A percentile compares a stretch with the other conserved stretches of the same genome.
Conservation (phyloP, 2,329 filamentous ascomycete genomes). For the Alternaria infectoria region DNA sequence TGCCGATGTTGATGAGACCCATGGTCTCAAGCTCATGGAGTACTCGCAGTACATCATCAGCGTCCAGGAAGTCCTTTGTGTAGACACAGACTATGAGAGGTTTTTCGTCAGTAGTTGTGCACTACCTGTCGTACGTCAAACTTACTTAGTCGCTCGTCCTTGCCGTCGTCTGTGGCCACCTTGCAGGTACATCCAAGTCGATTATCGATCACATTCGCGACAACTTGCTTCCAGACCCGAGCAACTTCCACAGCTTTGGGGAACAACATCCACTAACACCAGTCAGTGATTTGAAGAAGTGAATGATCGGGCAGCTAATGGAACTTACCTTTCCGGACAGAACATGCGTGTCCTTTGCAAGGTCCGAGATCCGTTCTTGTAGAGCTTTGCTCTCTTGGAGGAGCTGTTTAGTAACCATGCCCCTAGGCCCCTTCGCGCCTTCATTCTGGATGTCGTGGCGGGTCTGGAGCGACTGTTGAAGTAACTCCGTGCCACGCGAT, state of each 20-base stretch:
- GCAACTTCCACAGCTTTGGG: constrained; percentile 62
- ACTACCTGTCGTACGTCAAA: not conserved
- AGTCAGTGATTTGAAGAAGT: constrained; percentile 8
- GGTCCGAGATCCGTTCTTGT: constrained; percentile 62
- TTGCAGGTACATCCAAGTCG: constrained; percentile 77
- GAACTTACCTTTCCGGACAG: constrained; percentile 68
- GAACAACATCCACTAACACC: constrained; percentile 75
- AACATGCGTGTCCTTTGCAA: constrained; percentile 66
- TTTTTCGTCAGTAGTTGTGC: not conserved
- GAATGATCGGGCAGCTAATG: not conserved
- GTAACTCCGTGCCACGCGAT: constrained; percentile 61
- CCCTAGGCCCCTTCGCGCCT: constrained; percentile 56
- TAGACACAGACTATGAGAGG: constrained; percentile 66
- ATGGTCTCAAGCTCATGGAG: constrained; percentile 67
- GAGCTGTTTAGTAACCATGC: constrained; percentile 48
- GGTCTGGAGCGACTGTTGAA: constrained; percentile 56
- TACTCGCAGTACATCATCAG: constrained; percentile 71
- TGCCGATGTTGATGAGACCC: constrained; percentile 59
- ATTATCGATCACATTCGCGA: constrained; percentile 69
- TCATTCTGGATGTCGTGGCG: constrained; percentile 59
- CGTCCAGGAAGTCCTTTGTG: constrained; percentile 75
- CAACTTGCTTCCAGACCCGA: constrained; percentile 70
- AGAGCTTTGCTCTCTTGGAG: constrained; percentile 52
- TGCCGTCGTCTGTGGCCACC: constrained; percentile 64
- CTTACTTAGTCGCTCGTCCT: constrained; percentile 61